phyloP scores from a whole-genome alignment of 306 rosid genomes.

The Rosa persica region DNA sequence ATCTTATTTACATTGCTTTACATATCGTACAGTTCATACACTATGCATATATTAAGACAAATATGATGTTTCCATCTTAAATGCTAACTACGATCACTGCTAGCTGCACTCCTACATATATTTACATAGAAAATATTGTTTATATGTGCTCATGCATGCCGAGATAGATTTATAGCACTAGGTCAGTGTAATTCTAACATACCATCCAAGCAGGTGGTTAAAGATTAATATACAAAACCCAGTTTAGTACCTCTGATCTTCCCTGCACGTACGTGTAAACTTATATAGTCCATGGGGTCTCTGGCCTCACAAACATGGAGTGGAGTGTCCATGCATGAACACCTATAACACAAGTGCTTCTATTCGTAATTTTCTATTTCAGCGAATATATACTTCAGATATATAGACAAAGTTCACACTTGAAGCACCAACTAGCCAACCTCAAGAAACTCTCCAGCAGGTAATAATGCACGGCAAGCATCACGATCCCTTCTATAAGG shows the following conservation, averaged over 20 bases:
- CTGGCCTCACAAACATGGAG: slow-evolving; percentile 85
- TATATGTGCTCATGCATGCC: too few relatives aligned
- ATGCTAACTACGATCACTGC: too few relatives aligned
- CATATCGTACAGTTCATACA: too few relatives aligned
- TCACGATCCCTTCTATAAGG: slow-evolving; percentile 87
- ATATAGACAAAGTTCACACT: not conserved
- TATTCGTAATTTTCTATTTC: not conserved
- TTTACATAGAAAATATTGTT: too few relatives aligned
- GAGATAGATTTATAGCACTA: too few relatives aligned
- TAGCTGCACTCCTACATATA: too few relatives aligned
- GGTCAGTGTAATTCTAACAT: too few relatives aligned
- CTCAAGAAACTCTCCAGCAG: slow-evolving; percentile 88
- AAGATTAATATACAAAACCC: not conserved
- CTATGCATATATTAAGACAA: too few relatives aligned
- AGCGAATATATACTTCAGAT: not conserved
- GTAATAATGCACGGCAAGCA: slow-evolving; percentile 76
- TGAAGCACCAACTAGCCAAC: slow-evolving; percentile 57
- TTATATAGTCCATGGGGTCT: slow-evolving; percentile 76
- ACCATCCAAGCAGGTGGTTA: not conserved
- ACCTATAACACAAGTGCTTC: slow-evolving; percentile 47
- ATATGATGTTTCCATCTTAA: too few relatives aligned
- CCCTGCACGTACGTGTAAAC: slow-evolving; percentile 77
- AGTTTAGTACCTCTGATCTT: slow-evolving; percentile 54
- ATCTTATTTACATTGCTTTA: too few relatives aligned
- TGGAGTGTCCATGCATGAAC: slow-evolving; percentile 82